Percentiles rank a stretch among this genome's conserved stretches.
Conservation (phyloP, 208 protist genomes). For the Trypanosoma mega region DNA sequence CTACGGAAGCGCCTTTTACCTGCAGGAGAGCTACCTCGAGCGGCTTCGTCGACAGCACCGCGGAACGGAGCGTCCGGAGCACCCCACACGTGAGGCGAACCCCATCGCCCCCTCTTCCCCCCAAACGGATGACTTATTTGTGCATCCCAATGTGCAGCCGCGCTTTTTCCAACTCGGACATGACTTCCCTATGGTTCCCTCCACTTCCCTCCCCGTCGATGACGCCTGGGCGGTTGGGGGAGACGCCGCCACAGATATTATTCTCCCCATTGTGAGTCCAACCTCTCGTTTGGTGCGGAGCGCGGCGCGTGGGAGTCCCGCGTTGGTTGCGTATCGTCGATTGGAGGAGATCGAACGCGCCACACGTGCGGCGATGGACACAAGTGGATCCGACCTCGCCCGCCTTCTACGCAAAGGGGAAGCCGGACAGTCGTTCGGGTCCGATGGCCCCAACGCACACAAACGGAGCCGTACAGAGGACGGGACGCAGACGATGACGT, state of each 20-base stretch:
- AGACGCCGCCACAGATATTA: constrained; percentile 58
- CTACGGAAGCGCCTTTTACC: constrained; percentile 71
- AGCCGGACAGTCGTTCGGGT: constrained; percentile 17
- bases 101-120: constrained; percentile 19
- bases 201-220: constrained; percentile 1
- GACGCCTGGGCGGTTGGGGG: background rate
- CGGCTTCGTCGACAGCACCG: constrained; percentile 3
- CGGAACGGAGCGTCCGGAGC: constrained; percentile 1
- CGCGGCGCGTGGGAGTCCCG: constrained; percentile 57
- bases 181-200: constrained; percentile 51
- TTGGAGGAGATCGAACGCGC: constrained; percentile 56
- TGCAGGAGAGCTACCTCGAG: constrained; percentile 33
- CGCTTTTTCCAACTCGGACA: constrained; percentile 61
- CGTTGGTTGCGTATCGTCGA: constrained; percentile 46
- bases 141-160: constrained; percentile 35
- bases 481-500: background rate
- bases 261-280: constrained; percentile 65
- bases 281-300: constrained; percentile 43
- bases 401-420: constrained; percentile 54
- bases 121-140: constrained; percentile 9
- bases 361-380: constrained; percentile 68
- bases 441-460: background rate
- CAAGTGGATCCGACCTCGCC: constrained; percentile 60
- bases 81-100: constrained; percentile 19
- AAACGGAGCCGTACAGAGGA: background rate